Evolutionary conservation across 768 basidiomycete species (phyloP), one percentile per base, ranked within the genome.

Genomic region (Suillus decipiens): DNA sequence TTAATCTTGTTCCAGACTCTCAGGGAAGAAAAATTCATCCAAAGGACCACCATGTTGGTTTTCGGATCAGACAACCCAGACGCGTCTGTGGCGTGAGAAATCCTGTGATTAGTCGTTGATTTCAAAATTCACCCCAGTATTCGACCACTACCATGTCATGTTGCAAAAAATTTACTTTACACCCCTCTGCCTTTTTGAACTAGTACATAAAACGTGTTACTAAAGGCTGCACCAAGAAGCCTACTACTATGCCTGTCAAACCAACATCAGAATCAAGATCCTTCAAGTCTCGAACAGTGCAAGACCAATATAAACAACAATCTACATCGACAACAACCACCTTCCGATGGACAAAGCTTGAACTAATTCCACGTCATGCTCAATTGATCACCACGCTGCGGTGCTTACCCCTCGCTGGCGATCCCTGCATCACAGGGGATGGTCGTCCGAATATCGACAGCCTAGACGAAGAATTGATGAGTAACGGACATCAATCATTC

Each of bases 391-490:
- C 39, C 17, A 57, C 11, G 17, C 17, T 31, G 39, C 24, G 56
- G 28, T 28, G 6, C 37, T 24, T 19, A 24, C 28, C 37, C 37
- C 22, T 24, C 15, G 1, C 24, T 19, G 39, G 56, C 39, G 39
- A 41, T 28, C 56, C 45, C 31, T 17, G 65, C 33, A 58, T 57
- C 33, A 39, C 63, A 50, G 73, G 73, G 28, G 75, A 68, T 3
- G 75, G 73, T 34, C 73, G 67, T 37, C 64, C 75, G 61, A 75
- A 57, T 41, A 41, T 41, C 39, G 56, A 57, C 56, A 57, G 10
- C 39, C 56, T 57, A 57, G 24, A 37, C 36, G 39, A 57, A 57
- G 24, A 41, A 41, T 17, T 41, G 56, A 41, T 57, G 24, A 57
- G 56, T 39, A 41, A 57, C 28, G 28, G 24, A 24, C 11, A 53